These are phyloP conservation scores for Musa acuminata DNA, from an alignment of 176 grass and related monocot species.

Conservation along the genomic window DNA sequence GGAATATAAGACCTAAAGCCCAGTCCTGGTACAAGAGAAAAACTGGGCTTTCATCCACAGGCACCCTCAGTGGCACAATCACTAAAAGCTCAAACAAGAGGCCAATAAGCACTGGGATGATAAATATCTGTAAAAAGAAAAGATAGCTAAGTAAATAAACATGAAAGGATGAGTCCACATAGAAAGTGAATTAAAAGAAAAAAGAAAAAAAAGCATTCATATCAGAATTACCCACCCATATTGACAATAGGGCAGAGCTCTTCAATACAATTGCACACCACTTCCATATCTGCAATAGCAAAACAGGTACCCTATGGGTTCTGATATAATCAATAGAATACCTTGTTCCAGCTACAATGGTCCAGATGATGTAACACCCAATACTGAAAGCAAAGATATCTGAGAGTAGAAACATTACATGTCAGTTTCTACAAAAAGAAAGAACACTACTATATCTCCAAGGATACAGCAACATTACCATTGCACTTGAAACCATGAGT, in stretches of 20 bases:
- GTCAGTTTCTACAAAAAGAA: neutral
- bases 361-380: slow-evolving; percentile 91
- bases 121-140: slow-evolving; percentile 49
- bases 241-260: slow-evolving; percentile 66
- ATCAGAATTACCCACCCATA: slow-evolving; percentile 60
- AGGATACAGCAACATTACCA: slow-evolving; percentile 39
- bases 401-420: slow-evolving; percentile 7
- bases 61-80: slow-evolving; percentile 95
- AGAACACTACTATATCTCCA: neutral
- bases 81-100: slow-evolving; percentile 90
- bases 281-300: slow-evolving; percentile 71
- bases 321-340: slow-evolving; percentile 85
- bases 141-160: neutral
- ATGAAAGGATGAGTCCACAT: neutral
- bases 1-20: slow-evolving; percentile 90
- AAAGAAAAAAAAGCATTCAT: neutral
- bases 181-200: neutral
- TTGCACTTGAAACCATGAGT: slow-evolving; percentile 97
- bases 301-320: slow-evolving; percentile 41
- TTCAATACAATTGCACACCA: slow-evolving; percentile 92
- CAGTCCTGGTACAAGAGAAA: slow-evolving; percentile 98
- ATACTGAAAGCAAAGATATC: slow-evolving; percentile 96
- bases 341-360: slow-evolving; percentile 52
- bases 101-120: slow-evolving; percentile 92
- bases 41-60: slow-evolving; percentile 91